phyloP scores from a whole-genome alignment of 352 stramenopile species.

The Halophytophthora batemanensis region DNA sequence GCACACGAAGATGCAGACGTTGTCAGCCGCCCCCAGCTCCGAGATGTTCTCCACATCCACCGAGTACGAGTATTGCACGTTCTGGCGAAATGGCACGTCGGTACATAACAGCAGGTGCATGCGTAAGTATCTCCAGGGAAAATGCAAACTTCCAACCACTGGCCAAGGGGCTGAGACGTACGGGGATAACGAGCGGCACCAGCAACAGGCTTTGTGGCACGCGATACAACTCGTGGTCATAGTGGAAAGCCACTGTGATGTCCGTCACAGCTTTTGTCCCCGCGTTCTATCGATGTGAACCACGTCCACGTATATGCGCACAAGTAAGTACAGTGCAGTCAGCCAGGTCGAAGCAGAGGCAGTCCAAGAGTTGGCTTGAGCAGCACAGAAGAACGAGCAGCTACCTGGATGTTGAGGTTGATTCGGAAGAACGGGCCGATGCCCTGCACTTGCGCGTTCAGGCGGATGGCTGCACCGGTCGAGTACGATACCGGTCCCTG shows the following conservation, averaged over 20 bases:
- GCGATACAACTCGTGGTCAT: conserved; percentile 72
- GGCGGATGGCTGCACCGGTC: conserved; percentile 66
- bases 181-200: conserved; percentile 69
- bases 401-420: conserved; percentile 74
- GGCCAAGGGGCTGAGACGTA: conserved; percentile 20
- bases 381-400: not conserved
- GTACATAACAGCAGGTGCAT: too few relatives aligned
- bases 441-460: conserved; percentile 81
- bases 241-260: conserved; percentile 71
- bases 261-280: conserved; percentile 63
- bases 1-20: conserved; percentile 79
- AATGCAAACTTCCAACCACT: not conserved
- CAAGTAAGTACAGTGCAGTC: not conserved
- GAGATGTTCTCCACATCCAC: conserved; percentile 74
- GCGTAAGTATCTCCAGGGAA: not conserved
- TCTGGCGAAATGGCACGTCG: conserved; percentile 34
- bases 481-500: conserved; percentile 69
- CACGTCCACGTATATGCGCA: not conserved
- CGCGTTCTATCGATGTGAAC: conserved; percentile 39
- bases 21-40: conserved; percentile 63
- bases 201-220: conserved; percentile 62
- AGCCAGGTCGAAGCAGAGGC: not conserved
- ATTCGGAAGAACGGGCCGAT: conserved; percentile 81
- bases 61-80: conserved; percentile 67
- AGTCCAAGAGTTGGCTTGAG: not conserved